phyloP scores from a whole-genome alignment of 73 alveolate genomes.

The Tetrahymena thermophila region DNA sequence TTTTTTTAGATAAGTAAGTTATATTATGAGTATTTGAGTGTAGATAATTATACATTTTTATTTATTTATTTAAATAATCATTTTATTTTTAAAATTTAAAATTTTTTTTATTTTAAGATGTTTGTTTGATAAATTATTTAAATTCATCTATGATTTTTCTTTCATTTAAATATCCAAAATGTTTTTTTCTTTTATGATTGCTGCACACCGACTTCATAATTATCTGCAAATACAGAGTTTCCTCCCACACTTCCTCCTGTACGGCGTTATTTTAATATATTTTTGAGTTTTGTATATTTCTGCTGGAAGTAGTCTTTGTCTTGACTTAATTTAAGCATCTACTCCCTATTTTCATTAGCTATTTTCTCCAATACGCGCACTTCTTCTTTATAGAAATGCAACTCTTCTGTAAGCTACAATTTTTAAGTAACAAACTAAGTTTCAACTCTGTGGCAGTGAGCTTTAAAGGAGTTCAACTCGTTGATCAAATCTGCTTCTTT shows the following conservation, averaged over 20 bases:
- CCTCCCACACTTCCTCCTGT: constrained; percentile 2
- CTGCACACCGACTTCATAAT: background rate
- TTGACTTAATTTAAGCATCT: background rate
- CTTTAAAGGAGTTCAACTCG: background rate
- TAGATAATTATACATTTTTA: background rate
- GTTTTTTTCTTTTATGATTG: background rate
- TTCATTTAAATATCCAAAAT: background rate
- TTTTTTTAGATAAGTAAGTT: background rate
- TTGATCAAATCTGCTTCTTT: background rate
- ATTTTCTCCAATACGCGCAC: background rate
- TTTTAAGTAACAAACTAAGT: background rate
- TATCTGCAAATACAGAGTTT: background rate
- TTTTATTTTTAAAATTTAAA: too few relatives aligned
- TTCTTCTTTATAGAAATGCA: background rate
- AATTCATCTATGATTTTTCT: background rate
- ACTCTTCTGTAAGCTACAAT: background rate
- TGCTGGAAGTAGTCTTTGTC: background rate
- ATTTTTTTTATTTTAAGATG: background rate
- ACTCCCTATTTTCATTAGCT: background rate
- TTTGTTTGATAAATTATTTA: background rate
- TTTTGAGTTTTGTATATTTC: background rate
- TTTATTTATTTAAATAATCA: too few relatives aligned
- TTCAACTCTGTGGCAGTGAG: background rate
- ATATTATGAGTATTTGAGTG: background rate
- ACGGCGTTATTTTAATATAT: background rate